A percentile compares a stretch with the other conserved stretches of the same genome.
Evolutionary conservation across 305 asterid species (phyloP).

Genomic region (Rubia balearica): DNA sequence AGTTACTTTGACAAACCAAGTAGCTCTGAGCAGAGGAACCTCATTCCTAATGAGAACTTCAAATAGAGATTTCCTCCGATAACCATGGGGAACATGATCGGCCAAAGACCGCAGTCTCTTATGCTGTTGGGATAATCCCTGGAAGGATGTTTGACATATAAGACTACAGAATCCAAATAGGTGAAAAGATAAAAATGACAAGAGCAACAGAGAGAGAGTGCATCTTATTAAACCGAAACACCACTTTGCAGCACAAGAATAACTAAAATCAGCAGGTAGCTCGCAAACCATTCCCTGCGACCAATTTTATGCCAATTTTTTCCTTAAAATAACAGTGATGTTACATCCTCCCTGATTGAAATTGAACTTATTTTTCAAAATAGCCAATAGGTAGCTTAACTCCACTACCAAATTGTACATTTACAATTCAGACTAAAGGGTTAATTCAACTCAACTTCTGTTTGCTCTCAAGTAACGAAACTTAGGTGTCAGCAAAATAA

Average conservation of each 20-base stretch:
- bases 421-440: background rate
- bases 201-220: background rate
- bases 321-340: background rate
- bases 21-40: conserved; percentile 86
- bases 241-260: background rate
- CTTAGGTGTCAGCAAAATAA: background rate
- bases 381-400: background rate
- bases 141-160: conserved; percentile 21
- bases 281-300: background rate
- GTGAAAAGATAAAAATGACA: background rate
- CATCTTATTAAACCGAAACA: background rate
- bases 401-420: background rate
- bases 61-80: conserved; percentile 64
- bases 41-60: conserved; percentile 86
- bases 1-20: conserved; percentile 96
- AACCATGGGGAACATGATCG: conserved; percentile 97
- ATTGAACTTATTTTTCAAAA: background rate
- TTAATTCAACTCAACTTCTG: background rate
- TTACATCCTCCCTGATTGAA: background rate
- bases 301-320: background rate
- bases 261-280: background rate
- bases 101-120: conserved; percentile 86
- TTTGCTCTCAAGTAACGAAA: background rate
- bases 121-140: conserved; percentile 92
- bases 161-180: background rate